These are phyloP conservation scores for Aphanomyces astaci DNA, from an alignment of 352 stramenopile genomes.

Conservation along the genomic window DNA sequence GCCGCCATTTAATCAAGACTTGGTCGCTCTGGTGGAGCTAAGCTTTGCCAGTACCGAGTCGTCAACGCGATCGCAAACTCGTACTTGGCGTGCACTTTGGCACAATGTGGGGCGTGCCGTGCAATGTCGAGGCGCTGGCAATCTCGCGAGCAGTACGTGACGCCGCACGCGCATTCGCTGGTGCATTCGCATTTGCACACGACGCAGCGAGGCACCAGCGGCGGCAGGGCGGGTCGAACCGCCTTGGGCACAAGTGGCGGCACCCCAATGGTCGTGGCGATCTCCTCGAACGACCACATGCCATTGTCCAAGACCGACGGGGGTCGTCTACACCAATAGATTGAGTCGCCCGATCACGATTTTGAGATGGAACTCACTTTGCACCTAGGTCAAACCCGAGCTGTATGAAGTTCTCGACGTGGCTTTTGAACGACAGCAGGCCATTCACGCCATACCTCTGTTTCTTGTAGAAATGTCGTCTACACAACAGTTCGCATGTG, in stretches of 20 bases:
- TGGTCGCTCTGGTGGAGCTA: neutral
- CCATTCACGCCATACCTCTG: constrained; percentile 2
- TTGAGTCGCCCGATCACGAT: neutral
- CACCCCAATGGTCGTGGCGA: constrained; percentile 4
- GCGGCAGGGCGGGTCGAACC: neutral
- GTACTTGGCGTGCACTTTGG: constrained; percentile 1
- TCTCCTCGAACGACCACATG: constrained; percentile 7
- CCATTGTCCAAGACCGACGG: constrained; percentile 1
- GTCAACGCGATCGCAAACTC: constrained; percentile 10
- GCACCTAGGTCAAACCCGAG: constrained; percentile 13
- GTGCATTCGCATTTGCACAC: constrained; percentile 17
- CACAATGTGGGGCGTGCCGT: neutral
- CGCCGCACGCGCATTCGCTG: constrained; percentile 16
- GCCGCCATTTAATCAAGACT: too few species aligned
- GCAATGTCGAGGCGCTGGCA: constrained; percentile 1
- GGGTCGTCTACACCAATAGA: constrained; percentile 8
- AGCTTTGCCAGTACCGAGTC: constrained; percentile 12
- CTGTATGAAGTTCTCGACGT: constrained; percentile 10
- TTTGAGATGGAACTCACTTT: neutral
- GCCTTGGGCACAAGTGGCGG: constrained; percentile 2
- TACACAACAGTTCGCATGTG: too few species aligned
- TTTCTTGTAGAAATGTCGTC: constrained; percentile 21
- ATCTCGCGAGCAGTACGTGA: constrained; percentile 15
- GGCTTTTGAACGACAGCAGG: neutral
- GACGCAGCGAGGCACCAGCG: constrained; percentile 5